Base-by-base conservation (phyloP, 805 yeast species). In the Brettanomyces anomalus region DNA sequence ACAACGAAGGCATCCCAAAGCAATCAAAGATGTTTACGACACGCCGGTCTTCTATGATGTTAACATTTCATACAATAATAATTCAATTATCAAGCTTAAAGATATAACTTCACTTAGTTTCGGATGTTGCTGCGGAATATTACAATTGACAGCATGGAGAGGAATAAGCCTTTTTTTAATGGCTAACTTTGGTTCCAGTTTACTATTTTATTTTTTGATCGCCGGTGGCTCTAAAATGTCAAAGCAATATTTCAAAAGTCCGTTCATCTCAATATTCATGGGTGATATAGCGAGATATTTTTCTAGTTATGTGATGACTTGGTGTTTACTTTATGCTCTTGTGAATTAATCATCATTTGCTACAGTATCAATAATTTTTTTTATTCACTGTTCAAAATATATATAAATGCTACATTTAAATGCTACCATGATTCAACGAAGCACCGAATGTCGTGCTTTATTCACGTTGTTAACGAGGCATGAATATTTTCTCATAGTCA, bases 81-180 rank as follows among this genome's bases (percentile, higher is more conserved):
- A 43, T 24, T 37, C 50, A 3, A 20, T 58, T 17, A 46, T 50
- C 4, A 47, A 47, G 30, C 46, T 54, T 18, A 56, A 58, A 37
- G 79, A 76, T 49, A 55, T 70, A n/a, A 62, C 72, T 3, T 67
- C 78, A 5, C 60, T 78, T 20, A 61, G 70, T 2, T 62, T 66
- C 26, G 85, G 85, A 13, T 53, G 71, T 3, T 71, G 72, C 16
- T 76, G 78, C 14, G 85, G 84, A 4, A 68, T 77, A 26, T 53
- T 78, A 24, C 70, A 70, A 44, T 60, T 77, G 19, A 74, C 76
- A 46, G 69, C 80, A 3, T 45, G 66, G 17, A 36, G 59, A 16
- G 84, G 84, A 13, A 63, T 78, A 44, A 47, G 55, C 3, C 67
- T 71, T 51, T 76, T 73, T 47, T 15, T 68, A 1, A 47, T 57